Base-by-base conservation (phyloP, 2,329 filamentous ascomycete species). In the Colletotrichum sublineola region DNA sequence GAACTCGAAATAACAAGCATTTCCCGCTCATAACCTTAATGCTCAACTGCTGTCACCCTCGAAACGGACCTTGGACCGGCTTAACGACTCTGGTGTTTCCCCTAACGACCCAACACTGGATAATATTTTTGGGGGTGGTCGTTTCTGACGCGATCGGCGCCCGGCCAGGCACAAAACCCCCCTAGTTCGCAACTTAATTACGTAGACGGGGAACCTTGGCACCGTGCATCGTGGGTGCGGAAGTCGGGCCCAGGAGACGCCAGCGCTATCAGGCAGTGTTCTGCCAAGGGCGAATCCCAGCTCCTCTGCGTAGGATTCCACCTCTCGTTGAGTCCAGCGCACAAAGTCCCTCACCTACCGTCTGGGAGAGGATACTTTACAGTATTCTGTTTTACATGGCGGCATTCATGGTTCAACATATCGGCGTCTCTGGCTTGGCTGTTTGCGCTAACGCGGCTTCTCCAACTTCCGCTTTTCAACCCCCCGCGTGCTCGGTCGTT, bases 91-190 rank as follows among this genome's bases (percentile, higher is more conserved):
- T n/a, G 18, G 24, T 46, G 7, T 11, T 24, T 11, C 44, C 63
- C 52, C 62, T 50, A 5, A 38, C 24, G 50, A 53, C 24, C 14
- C 70, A 20, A 31, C 20, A 29, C 2, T 55, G 53, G 29, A 46
- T 73, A n/a, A 29, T 62, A 67, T 2, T 18, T 33, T 64, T 66
- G 14, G 65, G 48, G 15, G 67, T 62, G 1, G 15, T 18, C n/a
- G 65, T 74, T 12, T 46, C 65, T n/a, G 67, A 50, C n/a, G 65
- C 57, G 29, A 67, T 72, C 5, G 46, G n/a, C 33, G 33, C 64
- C 15, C 48, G n/a, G 14, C 70, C 70, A 15, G 57, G 62, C 3
- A 48, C 42, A n/a, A 52, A 61, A 11, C 14, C 24, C 4, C 14
- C 18, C 40, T 42, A 14, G 9, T 6, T 63, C 42, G 18, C 29